These are phyloP conservation scores for Colletotrichum noveboracense DNA, from an alignment of 2,329 filamentous ascomycete genomes.

Conservation along the genomic window DNA sequence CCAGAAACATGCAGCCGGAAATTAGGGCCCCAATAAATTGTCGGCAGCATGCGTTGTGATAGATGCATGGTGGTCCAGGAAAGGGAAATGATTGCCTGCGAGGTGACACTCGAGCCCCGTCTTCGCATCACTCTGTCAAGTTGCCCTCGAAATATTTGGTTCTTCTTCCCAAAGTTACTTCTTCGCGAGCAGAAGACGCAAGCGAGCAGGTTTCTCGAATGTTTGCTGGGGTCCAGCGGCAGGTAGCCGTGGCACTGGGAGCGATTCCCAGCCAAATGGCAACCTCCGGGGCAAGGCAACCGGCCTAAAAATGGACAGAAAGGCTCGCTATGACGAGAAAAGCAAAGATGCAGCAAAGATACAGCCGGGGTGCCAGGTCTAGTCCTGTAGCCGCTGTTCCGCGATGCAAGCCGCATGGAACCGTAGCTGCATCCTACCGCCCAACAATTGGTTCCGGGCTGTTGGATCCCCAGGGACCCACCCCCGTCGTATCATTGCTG, in stretches of 20 bases:
- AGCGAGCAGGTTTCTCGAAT: not conserved
- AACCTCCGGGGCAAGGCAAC: not conserved
- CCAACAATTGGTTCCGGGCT: constrained; percentile 5
- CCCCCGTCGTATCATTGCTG: not conserved
- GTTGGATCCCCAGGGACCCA: not conserved
- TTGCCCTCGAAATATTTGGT: not conserved
- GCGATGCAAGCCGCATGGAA: not conserved
- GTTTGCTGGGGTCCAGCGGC: not conserved
- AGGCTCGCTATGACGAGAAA: not conserved
- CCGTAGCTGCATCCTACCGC: not conserved
- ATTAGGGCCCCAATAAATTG: not conserved
- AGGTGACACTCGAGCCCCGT: not conserved
- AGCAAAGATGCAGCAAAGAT: not conserved
- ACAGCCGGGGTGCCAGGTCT: not conserved
- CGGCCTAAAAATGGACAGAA: not conserved
- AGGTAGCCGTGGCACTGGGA: not conserved
- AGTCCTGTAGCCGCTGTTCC: not conserved
- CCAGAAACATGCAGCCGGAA: not conserved
- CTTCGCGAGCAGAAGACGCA: not conserved
- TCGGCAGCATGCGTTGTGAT: not conserved
- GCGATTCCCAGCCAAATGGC: not conserved
- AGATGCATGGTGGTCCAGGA: not conserved
- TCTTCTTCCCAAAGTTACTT: not conserved
- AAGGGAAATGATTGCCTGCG: not conserved
- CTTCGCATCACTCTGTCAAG: not conserved